phyloP scores from a whole-genome alignment of 106 monocot species.

The Agapanthus africanus region DNA sequence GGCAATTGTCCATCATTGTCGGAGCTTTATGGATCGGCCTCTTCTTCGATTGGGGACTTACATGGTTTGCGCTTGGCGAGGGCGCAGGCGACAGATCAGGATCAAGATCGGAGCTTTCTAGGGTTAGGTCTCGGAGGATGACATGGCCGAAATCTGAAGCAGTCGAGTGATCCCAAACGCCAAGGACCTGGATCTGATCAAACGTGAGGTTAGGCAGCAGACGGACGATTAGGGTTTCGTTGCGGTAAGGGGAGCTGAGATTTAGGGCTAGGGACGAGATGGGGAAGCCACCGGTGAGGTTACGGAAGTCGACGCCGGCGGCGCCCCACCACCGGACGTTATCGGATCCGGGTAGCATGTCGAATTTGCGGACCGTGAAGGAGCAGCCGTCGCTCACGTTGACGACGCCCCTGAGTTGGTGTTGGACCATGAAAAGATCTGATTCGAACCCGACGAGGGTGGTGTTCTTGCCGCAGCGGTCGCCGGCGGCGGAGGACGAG shows the following conservation, averaged over 20 bases:
- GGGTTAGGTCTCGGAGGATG: slow-evolving; percentile 12
- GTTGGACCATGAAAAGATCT: slow-evolving; percentile 75
- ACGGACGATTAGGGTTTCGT: slow-evolving; percentile 39
- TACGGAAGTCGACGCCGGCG: slow-evolving; percentile 32
- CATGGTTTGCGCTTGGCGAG: slow-evolving; percentile 5
- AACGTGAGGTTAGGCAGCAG: slow-evolving; percentile 37
- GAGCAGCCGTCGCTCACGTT: slow-evolving; percentile 59
- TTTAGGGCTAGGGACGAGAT: slow-evolving; percentile 40
- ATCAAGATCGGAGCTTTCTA: background rate
- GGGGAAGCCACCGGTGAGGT: slow-evolving; percentile 51
- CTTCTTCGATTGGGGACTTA: background rate
- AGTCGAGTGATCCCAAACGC: slow-evolving; percentile 67
- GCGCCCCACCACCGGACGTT: slow-evolving; percentile 66
- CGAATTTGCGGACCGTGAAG: slow-evolving; percentile 63
- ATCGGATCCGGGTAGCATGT: slow-evolving; percentile 75
- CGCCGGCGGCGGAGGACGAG: slow-evolving; percentile 3
- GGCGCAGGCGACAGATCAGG: slow-evolving; percentile 14
- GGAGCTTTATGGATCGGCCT: slow-evolving; percentile 14
- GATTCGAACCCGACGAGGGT: slow-evolving; percentile 37
- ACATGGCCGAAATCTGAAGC: slow-evolving; percentile 78
- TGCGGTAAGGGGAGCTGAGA: slow-evolving; percentile 43
- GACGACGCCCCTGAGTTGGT: slow-evolving; percentile 80
- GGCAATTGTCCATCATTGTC: slow-evolving; percentile 85
- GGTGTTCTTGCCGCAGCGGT: slow-evolving; percentile 20
- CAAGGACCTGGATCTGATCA: slow-evolving; percentile 52